Conservation (phyloP, 1,284 basidiomycete species). For the Microbotryum lychnidis-dioicae region DNA sequence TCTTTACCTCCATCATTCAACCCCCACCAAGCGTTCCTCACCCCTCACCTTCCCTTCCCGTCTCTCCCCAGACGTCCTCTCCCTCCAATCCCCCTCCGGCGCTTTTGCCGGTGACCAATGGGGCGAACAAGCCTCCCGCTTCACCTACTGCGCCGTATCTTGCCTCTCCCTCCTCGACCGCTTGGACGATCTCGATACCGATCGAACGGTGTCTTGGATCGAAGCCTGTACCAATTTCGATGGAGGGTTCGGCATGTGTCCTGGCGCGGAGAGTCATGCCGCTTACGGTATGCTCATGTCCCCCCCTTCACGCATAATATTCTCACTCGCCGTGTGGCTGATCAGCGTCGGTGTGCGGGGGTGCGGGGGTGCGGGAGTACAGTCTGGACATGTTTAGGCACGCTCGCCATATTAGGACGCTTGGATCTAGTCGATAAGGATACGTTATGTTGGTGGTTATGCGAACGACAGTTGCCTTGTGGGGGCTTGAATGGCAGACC, state of each 20-base stretch:
- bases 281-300: slow-evolving; percentile 59
- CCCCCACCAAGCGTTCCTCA: neutral
- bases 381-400: slow-evolving; percentile 86
- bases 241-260: slow-evolving; percentile 77
- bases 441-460: slow-evolving; percentile 81
- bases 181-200: slow-evolving; percentile 47
- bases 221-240: slow-evolving; percentile 81
- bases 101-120: slow-evolving; percentile 82
- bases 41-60: neutral
- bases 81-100: slow-evolving; percentile 76
- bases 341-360: too few species aligned
- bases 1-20: slow-evolving; percentile 1
- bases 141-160: slow-evolving; percentile 76
- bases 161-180: slow-evolving; percentile 72
- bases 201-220: slow-evolving; percentile 60
- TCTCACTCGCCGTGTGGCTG: too few species aligned
- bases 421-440: slow-evolving; percentile 65
- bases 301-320: neutral
- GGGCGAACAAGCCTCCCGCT: slow-evolving; percentile 87
- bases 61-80: slow-evolving; percentile 58
- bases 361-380: neutral
- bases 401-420: slow-evolving; percentile 75
- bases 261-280: slow-evolving; percentile 86
- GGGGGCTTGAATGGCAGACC: slow-evolving; percentile 93
- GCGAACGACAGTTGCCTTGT: slow-evolving; percentile 83